Evolutionary conservation across 139 green algal genomes (phyloP).

Genomic region (Mychonastes homosphaera): DNA sequence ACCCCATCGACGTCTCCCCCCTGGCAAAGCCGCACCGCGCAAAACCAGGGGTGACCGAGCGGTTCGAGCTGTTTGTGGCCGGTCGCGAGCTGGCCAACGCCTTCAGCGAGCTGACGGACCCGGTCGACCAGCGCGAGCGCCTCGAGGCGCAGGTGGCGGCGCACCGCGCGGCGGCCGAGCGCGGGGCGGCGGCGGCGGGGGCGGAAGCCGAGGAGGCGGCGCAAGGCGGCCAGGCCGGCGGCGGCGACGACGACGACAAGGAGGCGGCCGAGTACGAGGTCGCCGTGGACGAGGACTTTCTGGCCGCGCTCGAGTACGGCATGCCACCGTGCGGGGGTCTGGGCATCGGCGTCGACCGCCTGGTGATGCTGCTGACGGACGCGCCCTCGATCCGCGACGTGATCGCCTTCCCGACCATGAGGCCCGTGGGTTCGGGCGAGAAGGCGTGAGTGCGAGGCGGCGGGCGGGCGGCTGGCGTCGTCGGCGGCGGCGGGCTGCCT

Average conservation of each 20-base stretch:
- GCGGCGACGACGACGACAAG: slow-evolving; percentile 17
- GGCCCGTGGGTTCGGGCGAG: too few species aligned
- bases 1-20: slow-evolving; percentile 87
- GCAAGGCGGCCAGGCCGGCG: not conserved
- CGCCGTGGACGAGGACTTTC: slow-evolving; percentile 91
- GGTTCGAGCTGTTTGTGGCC: slow-evolving; percentile 96
- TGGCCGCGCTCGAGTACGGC: slow-evolving; percentile 91
- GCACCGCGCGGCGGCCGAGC: slow-evolving; percentile 29
- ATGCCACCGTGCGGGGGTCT: slow-evolving; percentile 95
- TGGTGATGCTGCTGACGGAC: slow-evolving; percentile 98
- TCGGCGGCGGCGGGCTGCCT: too few species aligned
- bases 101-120: slow-evolving; percentile 95
- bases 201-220: slow-evolving; percentile 1
- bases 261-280: slow-evolving; percentile 46
- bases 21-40: slow-evolving; percentile 88
- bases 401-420: slow-evolving; percentile 93
- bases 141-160: slow-evolving; percentile 71
- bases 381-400: slow-evolving; percentile 87
- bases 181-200: slow-evolving; percentile 2
- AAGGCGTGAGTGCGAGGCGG: too few species aligned
- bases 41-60: slow-evolving; percentile 71
- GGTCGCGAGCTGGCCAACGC: slow-evolving; percentile 93
- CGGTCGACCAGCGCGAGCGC: slow-evolving; percentile 82
- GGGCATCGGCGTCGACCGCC: slow-evolving; percentile 92
- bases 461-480: too few species aligned